Conservation (phyloP, 1,139 yeast species). For the Debaryomyces singareniensis region DNA sequence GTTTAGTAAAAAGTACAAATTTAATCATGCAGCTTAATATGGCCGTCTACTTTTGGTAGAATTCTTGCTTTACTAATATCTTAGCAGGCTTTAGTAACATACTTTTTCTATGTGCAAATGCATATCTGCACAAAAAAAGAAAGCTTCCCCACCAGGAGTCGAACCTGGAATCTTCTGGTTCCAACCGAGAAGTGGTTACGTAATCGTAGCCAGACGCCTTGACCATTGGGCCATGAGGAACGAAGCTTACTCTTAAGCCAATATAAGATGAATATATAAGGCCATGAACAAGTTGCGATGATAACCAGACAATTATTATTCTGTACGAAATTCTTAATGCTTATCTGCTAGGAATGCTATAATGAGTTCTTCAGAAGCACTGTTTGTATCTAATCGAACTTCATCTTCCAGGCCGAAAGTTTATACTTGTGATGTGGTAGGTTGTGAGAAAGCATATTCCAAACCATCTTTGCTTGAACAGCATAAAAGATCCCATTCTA, state of each 20-base stretch:
- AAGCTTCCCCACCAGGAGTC: constrained; percentile 92
- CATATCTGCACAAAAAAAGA: constrained; percentile 31
- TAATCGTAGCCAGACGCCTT: constrained; percentile 52
- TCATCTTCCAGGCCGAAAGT: constrained; percentile 46
- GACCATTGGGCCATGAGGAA: constrained; percentile 55
- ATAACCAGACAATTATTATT: no score
- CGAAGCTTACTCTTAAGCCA: constrained; percentile 27
- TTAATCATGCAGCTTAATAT: no score
- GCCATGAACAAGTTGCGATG: background rate
- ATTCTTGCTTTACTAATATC: no score
- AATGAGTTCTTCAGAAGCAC: background rate
- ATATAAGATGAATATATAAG: background rate
- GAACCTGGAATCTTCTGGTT: constrained; percentile 94
- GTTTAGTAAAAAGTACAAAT: no score
- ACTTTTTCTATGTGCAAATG: no score
- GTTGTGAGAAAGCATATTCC: constrained; percentile 71
- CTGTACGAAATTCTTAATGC: no score
- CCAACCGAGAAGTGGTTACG: constrained; percentile 42
- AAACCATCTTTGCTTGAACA: constrained; percentile 81
- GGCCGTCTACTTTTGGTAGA: no score
- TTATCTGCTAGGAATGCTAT: no score
- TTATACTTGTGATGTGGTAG: constrained; percentile 53
- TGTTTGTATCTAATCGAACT: background rate
- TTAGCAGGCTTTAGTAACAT: no score
- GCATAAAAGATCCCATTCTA: constrained; percentile 73